phyloP scores from a whole-genome alignment of 2,329 filamentous ascomycete species.

The Talaromyces sp. region DNA sequence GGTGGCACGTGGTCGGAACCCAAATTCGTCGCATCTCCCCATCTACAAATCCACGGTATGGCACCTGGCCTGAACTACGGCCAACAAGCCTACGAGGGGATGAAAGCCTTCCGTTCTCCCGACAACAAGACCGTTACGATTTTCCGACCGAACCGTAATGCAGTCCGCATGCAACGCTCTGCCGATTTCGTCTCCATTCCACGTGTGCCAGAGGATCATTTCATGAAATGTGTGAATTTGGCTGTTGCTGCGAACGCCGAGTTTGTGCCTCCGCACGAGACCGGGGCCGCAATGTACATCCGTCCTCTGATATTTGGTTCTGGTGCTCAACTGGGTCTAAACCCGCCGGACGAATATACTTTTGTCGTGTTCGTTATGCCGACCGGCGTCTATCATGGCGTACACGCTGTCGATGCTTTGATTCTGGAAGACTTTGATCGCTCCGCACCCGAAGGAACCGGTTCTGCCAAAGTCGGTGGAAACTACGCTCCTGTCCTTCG shows the following conservation, averaged over 20 bases:
- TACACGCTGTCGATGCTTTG: conserved; percentile 78
- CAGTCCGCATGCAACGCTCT: conserved; percentile 76
- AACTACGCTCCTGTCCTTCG: conserved; percentile 92
- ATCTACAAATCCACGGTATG: conserved; percentile 89
- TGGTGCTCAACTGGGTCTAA: conserved; percentile 79
- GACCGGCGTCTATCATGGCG: conserved; percentile 90
- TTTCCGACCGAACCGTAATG: conserved; percentile 86
- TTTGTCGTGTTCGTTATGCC: conserved; percentile 89
- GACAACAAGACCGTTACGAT: conserved; percentile 62
- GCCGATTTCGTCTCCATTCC: conserved; percentile 81
- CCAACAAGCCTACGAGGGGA: conserved; percentile 96
- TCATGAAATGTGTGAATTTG: conserved; percentile 70
- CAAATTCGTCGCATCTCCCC: conserved; percentile 76
- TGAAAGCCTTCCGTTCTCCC: conserved; percentile 82
- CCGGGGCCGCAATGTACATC: conserved; percentile 88
- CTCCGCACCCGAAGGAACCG: conserved; percentile 84
- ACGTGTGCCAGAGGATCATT: conserved; percentile 69
- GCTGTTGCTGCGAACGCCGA: conserved; percentile 86
- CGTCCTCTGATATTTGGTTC: conserved; percentile 85
- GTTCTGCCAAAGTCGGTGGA: conserved; percentile 88
- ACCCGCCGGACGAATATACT: conserved; percentile 84
- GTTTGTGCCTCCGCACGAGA: conserved; percentile 84
- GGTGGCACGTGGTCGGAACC: conserved; percentile 72
- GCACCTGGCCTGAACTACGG: conserved; percentile 94
- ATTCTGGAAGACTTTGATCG: conserved; percentile 93